Percentiles rank a stretch among this genome's conserved stretches.
phyloP scores from a whole-genome alignment of 2,329 filamentous ascomycete genomes.

The Beauveria sp. region DNA sequence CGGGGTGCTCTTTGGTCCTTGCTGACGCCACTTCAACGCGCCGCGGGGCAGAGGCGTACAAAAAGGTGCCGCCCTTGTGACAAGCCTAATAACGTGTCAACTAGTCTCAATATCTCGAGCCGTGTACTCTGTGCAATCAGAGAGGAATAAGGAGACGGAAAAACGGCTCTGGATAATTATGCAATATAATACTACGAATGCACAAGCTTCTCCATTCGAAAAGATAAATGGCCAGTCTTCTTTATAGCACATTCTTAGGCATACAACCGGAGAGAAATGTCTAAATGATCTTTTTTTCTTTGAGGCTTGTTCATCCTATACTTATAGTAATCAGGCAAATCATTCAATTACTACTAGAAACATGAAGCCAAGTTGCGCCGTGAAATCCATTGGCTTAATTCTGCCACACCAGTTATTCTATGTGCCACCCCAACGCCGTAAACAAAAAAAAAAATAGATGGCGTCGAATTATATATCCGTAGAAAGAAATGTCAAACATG shows the following conservation, averaged over 20 bases:
- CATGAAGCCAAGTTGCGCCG: neutral
- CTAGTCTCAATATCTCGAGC: neutral
- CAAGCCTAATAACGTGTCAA: neutral
- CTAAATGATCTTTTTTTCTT: too few species aligned
- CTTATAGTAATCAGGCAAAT: conserved; percentile 2
- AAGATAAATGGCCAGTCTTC: neutral
- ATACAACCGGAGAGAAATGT: too few species aligned
- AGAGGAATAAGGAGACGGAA: too few species aligned
- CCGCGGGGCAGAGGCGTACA: conserved; percentile 8
- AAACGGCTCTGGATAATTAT: too few species aligned
- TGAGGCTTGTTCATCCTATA: neutral
- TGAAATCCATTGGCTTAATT: neutral
- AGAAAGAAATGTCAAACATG: conserved; percentile 1
- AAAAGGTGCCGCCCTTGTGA: neutral
- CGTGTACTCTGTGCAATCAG: neutral
- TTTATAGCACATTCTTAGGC: too few species aligned
- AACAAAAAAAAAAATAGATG: neutral
- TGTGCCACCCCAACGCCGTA: neutral
- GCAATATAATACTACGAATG: neutral
- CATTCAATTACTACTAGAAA: neutral
- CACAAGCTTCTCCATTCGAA: neutral
- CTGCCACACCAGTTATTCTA: neutral
- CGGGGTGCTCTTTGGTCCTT: conserved; percentile 9
- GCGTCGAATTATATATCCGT: neutral
- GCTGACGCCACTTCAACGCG: conserved; percentile 14